These are phyloP conservation scores for Gelatoporia subvermispora DNA, from an alignment of 768 basidiomycete species.

Conservation along the genomic window DNA sequence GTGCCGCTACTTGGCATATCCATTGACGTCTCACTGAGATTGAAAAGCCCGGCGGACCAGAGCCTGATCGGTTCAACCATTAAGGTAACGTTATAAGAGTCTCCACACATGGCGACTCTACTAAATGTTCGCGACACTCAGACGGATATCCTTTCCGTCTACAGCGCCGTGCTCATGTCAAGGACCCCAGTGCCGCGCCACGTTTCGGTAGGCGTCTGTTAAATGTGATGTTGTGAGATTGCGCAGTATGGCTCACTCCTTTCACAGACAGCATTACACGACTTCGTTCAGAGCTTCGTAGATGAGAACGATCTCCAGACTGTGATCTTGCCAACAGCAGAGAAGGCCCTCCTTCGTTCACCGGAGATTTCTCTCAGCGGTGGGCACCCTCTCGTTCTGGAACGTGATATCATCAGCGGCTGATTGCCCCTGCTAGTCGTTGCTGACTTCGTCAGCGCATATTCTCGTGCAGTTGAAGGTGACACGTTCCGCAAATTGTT, in stretches of 20 bases:
- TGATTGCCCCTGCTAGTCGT: slow-evolving; percentile 35
- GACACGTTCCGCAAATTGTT: slow-evolving; percentile 51
- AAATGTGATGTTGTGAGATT: slow-evolving; percentile 7
- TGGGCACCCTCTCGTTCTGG: slow-evolving; percentile 26
- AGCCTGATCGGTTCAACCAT: slow-evolving; percentile 40
- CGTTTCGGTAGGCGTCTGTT: slow-evolving; percentile 39
- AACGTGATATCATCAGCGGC: neutral
- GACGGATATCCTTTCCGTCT: slow-evolving; percentile 56
- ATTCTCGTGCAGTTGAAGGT: slow-evolving; percentile 43
- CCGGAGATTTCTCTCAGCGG: slow-evolving; percentile 73
- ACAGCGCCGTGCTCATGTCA: slow-evolving; percentile 62
- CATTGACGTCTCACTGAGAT: slow-evolving; percentile 63
- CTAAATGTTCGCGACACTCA: slow-evolving; percentile 22
- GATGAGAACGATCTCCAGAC: slow-evolving; percentile 45
- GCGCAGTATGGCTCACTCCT: no score
- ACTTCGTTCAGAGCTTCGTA: slow-evolving; percentile 55
- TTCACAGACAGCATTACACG: slow-evolving; percentile 55
- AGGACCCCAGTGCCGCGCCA: slow-evolving; percentile 59
- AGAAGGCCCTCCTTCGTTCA: slow-evolving; percentile 76
- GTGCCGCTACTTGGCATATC: slow-evolving; percentile 61
- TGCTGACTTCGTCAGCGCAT: slow-evolving; percentile 52
- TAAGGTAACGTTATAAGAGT: slow-evolving; percentile 35
- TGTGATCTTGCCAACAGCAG: slow-evolving; percentile 63
- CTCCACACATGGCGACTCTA: neutral
- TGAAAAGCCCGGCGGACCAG: slow-evolving; percentile 51